Evolutionary conservation across 2,329 filamentous ascomycete genomes (phyloP), one percentile per base, ranked within the genome.

Genomic region (Colletotrichum sp.): DNA sequence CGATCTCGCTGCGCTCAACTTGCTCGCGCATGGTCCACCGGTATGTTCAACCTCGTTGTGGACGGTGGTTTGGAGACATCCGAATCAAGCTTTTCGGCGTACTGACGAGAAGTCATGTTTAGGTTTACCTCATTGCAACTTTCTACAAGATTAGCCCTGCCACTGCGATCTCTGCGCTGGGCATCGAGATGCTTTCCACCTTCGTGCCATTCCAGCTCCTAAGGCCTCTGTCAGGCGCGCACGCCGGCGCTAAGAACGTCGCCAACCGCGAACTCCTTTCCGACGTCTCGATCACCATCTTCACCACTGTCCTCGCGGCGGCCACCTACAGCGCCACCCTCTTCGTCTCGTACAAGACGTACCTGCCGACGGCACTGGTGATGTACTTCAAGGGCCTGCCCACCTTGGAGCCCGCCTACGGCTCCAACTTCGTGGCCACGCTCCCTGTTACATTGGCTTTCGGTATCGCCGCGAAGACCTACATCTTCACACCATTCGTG

Each of bases 121-220:
- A 93, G 91, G 91, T 94, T 77, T 95, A 94, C 82, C 92, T 98
- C 59, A 88, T 98, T 32, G 89, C 89, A 34, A 92, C 92, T 68
- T 98, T 98, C 87, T 98, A 98, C 89, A 85, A 88, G 44, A 89
- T 98, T 79, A 90, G 90, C 30, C 87, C 90, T 30, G 84, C 87
- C 69, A 93, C 94, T 0, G 89, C 93, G 24, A 81, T 92, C 34
- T 86, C 90, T 52, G 92, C 92, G 44, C 89, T 95, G 67, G 83
- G 86, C 39, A 93, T 96, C 80, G 94, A 96, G 80, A 86, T 94
- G 68, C 80, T 93, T 75, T 92, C 95, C 4, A 91, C 92, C 57
- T 92, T 93, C 57, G 81, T 95, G 32, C 95, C 96, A 2, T 96
- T 98, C 84, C 89, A 90, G 75, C 89, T 97, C 59, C 88, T 98